Conservation (phyloP, 23 red algal species). For the Chondrus crispus region DNA sequence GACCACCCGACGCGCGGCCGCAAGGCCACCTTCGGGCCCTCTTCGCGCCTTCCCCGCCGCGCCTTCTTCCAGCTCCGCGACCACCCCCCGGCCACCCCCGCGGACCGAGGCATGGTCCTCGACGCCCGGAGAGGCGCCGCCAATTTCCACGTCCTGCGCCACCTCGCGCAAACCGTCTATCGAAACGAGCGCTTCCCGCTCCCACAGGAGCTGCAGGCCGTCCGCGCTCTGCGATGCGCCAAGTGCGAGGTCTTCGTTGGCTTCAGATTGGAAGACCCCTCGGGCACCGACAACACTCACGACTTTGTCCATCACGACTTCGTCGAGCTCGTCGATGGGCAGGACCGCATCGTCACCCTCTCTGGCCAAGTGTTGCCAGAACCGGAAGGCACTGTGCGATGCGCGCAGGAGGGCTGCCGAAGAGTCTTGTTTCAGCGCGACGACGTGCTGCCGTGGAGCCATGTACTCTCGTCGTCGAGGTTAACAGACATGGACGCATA, state of each 20-base stretch:
- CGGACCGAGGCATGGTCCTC: neutral
- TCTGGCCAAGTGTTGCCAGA: neutral
- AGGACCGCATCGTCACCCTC: constrained; percentile 24
- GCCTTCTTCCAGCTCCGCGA: constrained; percentile 41
- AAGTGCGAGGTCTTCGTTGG: constrained; percentile 57
- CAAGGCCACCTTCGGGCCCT: neutral
- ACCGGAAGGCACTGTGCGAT: constrained; percentile 30
- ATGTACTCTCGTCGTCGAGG: constrained; percentile 47
- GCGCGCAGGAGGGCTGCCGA: constrained; percentile 29
- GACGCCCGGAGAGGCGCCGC: constrained; percentile 25
- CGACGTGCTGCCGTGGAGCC: constrained; percentile 60
- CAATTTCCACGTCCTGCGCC: constrained; percentile 46
- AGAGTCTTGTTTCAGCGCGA: constrained; percentile 53
- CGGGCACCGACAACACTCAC: neutral
- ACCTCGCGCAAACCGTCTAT: constrained; percentile 51
- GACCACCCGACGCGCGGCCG: neutral
- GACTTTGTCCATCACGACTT: constrained; percentile 49
- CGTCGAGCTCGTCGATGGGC: constrained; percentile 22
- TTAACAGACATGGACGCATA: constrained; percentile 62
- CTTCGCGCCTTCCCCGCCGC: constrained; percentile 3
- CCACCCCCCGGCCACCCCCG: neutral
- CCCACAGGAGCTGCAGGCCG: constrained; percentile 38
- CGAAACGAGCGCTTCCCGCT: constrained; percentile 40
- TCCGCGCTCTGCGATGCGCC: constrained; percentile 36
- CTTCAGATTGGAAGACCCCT: constrained; percentile 22